A percentile compares a stretch with the other conserved stretches of the same genome.
phyloP scores from a whole-genome alignment of 1,139 yeast genomes.

The Hansenula lynferdii region DNA sequence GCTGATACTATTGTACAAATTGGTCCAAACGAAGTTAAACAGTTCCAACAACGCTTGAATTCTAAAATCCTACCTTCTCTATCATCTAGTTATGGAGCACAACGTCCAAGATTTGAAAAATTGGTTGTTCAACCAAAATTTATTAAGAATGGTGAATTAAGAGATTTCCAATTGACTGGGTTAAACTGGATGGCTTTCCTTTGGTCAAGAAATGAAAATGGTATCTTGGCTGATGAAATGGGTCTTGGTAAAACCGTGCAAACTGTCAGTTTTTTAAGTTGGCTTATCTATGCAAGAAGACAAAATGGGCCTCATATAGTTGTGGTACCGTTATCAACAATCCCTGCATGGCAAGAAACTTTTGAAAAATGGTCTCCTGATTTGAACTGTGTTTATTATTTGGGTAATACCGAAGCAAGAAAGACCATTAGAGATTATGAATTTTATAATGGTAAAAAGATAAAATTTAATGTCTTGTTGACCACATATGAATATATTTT shows the following conservation, averaged over 20 bases:
- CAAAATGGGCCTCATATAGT: slow-evolving; percentile 96
- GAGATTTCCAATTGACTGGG: slow-evolving; percentile 98
- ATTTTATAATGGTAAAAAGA: slow-evolving; percentile 65
- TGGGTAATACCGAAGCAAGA: slow-evolving; percentile 90
- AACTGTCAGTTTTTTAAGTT: slow-evolving; percentile 88
- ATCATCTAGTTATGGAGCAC: slow-evolving; percentile 71
- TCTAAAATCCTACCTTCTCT: slow-evolving; percentile 82
- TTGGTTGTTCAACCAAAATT: slow-evolving; percentile 82
- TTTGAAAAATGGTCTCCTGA: slow-evolving; percentile 98
- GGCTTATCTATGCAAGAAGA: slow-evolving; percentile 91
- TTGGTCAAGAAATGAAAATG: slow-evolving; percentile 97
- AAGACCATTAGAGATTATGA: slow-evolving; percentile 80
- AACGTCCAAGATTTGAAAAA: slow-evolving; percentile 88
- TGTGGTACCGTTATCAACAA: slow-evolving; percentile 93
- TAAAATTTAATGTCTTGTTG: slow-evolving; percentile 81
- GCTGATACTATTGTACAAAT: slow-evolving; percentile 81
- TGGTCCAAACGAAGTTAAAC: slow-evolving; percentile 81
- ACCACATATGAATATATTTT: slow-evolving; percentile 96
- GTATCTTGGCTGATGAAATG: slow-evolving; percentile 98
- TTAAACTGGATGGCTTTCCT: slow-evolving; percentile 99
- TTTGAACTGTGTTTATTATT: slow-evolving; percentile 82
- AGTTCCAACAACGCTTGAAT: slow-evolving; percentile 74
- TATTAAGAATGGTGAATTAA: slow-evolving; percentile 84
- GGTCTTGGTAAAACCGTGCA: slow-evolving; percentile 98
- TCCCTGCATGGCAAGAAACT: slow-evolving; percentile 99